Conservation (phyloP, 2,329 filamentous ascomycete genomes). For the Epichloe scottii region DNA sequence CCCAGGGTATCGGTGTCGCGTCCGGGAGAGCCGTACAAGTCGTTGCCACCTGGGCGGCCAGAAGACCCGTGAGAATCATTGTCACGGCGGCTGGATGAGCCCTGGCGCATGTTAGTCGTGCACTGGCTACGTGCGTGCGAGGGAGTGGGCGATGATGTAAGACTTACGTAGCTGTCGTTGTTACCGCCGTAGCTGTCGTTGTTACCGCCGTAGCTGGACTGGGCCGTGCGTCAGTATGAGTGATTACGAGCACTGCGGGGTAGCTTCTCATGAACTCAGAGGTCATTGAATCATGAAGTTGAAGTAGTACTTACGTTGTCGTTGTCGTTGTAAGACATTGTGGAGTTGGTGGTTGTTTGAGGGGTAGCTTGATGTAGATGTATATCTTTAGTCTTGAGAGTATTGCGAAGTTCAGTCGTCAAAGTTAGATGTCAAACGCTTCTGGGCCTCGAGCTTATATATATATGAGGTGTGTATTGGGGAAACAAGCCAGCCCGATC, state of each 20-base stretch:
- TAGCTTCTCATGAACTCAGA: too few species aligned
- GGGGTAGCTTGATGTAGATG: not conserved
- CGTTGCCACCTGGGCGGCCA: slow-evolving; percentile 8
- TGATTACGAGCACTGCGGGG: not conserved
- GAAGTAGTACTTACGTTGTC: slow-evolving; percentile 18
- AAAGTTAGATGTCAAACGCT: too few species aligned
- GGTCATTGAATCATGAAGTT: not conserved
- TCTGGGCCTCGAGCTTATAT: too few species aligned
- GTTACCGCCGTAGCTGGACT: slow-evolving; percentile 18
- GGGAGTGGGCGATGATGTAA: not conserved
- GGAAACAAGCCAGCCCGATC: too few species aligned
- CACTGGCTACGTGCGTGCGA: not conserved
- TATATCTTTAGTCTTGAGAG: too few species aligned
- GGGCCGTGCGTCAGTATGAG: slow-evolving; percentile 1
- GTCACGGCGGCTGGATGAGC: slow-evolving; percentile 11
- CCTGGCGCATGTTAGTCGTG: slow-evolving; percentile 5
- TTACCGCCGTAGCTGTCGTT: slow-evolving; percentile 17
- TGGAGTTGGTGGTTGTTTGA: slow-evolving; percentile 5
- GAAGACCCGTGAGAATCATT: slow-evolving; percentile 11
- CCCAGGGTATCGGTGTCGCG: too few species aligned
- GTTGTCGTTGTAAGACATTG: slow-evolving; percentile 36
- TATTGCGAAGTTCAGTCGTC: too few species aligned
- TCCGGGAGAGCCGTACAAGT: slow-evolving; percentile 11
- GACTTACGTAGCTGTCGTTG: slow-evolving; percentile 16
- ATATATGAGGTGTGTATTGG: too few species aligned